Evolutionary conservation across 2,329 filamentous ascomycete species (phyloP).

Genomic region (Diaporthe humulicola): DNA sequence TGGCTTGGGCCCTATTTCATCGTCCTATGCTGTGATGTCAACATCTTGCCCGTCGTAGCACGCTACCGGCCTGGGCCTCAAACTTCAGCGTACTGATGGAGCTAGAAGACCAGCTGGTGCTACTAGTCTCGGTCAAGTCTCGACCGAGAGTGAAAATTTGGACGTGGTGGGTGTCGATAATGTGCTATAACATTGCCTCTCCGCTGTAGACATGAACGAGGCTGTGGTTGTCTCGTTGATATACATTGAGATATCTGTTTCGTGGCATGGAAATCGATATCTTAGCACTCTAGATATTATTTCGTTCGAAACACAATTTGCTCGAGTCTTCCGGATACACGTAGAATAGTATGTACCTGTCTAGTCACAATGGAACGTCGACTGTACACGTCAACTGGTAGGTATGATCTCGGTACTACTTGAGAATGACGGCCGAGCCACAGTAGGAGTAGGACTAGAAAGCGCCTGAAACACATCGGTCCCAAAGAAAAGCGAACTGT

Average conservation of each 20-base stretch:
- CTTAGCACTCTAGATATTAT: too few species aligned
- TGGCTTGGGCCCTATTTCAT: too few species aligned
- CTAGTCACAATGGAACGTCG: background rate
- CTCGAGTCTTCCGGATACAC: background rate
- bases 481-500: conserved; percentile 7
- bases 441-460: background rate
- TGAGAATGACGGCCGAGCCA: background rate
- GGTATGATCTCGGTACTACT: background rate
- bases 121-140: background rate
- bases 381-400: too few species aligned
- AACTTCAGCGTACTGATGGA: background rate
- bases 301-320: background rate
- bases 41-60: background rate
- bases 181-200: background rate
- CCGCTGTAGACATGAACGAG: background rate
- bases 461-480: background rate
- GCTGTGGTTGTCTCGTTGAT: background rate
- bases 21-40: background rate
- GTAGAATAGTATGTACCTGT: background rate
- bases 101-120: background rate
- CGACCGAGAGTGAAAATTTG: background rate
- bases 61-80: background rate
- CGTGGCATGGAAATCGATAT: background rate
- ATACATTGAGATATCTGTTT: background rate
- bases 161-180: background rate